Evolutionary conservation across 345 rosid genomes (phyloP).

Genomic region (Eutrema heterophyllum): DNA sequence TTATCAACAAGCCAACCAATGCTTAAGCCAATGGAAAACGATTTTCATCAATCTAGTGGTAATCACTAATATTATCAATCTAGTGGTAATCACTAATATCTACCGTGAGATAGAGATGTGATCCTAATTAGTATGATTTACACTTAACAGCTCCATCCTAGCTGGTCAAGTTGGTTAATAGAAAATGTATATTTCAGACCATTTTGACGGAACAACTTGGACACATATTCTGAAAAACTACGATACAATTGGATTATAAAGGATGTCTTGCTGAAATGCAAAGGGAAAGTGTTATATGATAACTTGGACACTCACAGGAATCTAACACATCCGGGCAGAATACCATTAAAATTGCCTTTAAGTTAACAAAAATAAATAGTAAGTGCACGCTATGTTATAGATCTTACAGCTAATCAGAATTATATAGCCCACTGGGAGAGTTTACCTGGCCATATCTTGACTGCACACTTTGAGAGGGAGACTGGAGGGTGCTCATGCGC

Average conservation of each 20-base stretch:
- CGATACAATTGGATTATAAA: neutral
- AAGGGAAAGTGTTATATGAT: neutral
- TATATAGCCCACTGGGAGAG: neutral
- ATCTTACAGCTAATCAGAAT: neutral
- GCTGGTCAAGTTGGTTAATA: neutral
- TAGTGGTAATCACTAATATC: neutral
- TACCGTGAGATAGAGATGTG: neutral
- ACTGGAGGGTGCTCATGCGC: constrained; percentile 31
- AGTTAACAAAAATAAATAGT: neutral
- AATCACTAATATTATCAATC: neutral
- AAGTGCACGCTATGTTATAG: neutral
- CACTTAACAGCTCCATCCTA: neutral
- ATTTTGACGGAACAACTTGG: neutral
- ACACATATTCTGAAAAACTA: neutral
- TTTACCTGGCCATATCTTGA: constrained; percentile 62
- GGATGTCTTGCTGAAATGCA: neutral
- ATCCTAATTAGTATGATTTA: neutral
- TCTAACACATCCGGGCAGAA: neutral
- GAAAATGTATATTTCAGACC: neutral
- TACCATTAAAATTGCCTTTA: neutral
- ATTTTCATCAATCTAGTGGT: constrained; percentile 3
- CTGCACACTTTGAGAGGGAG: constrained; percentile 46
- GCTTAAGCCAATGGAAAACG: neutral
- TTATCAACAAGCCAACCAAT: neutral
- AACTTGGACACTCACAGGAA: neutral